Evolutionary conservation across 805 yeast species (phyloP), one percentile per base, ranked within the genome.

Genomic region (Starmerella bacillaris): DNA sequence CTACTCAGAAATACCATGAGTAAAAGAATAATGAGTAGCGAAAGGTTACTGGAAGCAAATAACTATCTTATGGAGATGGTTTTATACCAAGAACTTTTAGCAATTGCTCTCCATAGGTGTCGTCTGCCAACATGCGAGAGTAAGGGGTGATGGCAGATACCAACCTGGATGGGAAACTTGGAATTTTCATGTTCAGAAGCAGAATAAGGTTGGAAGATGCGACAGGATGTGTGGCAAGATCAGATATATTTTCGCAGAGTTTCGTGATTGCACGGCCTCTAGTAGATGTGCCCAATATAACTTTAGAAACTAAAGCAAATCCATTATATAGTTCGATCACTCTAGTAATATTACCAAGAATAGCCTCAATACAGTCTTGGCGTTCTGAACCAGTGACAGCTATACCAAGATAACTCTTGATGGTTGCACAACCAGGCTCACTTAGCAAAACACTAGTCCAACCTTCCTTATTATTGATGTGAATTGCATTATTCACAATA

Each of bases 151-250:
- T 12, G 6, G 47, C 43, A 1, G 34, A 30, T 12, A 28, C 17
- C 9, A 45, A 35, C 9, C 43, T 36, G 5, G 36, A n/a, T 4
- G 48, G 41, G 31, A 45, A 44, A 36, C 48, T 40, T 7, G 49
- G 49, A n/a, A 45, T 44, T 14, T 39, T 41, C 28, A 38, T 31
- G 12, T 37, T 27, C 19, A 45, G 37, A 4, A 45, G 27, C 2
- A 34, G 24, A 5, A 37, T 21, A 1, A 44, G 21, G 9, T 30
- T 27, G 3, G 31, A 18, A 5, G 42, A 37, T 2, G 43, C 42
- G 4, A 35, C 28, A 2, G 44, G 40, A 18, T 41, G 39, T n/a
- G n/a, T 34, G 21, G 41, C 26, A 31, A 39, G 42, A 24, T 34
- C 39, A 16, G 27, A 21, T 1, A 46, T 47, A 18, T 31, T 29